phyloP scores from a whole-genome alignment of 2,329 filamentous ascomycete species.

The Epichloe amarillans region DNA sequence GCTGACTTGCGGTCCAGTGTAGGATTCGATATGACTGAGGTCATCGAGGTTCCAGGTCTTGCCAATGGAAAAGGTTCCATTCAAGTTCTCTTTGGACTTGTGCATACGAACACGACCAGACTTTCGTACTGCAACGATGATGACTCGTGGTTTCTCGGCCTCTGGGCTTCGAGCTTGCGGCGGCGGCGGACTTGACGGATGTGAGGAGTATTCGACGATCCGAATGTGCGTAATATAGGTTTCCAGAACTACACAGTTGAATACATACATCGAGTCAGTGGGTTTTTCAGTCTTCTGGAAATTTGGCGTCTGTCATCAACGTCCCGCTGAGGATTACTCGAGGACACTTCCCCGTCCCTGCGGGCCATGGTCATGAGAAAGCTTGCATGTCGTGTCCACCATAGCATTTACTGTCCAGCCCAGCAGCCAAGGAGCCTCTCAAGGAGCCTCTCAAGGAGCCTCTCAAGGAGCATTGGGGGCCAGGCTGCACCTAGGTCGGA shows the following conservation, averaged over 20 bases:
- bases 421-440: not conserved
- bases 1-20: conserved; percentile 45
- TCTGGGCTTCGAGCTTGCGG: conserved; percentile 56
- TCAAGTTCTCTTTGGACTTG: conserved; percentile 90
- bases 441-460: not conserved
- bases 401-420: not conserved
- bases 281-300: not conserved
- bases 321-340: not conserved
- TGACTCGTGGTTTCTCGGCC: conserved; percentile 77
- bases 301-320: not conserved
- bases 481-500: not conserved
- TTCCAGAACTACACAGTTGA: conserved; percentile 36
- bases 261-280: conserved; percentile 6
- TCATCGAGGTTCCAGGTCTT: conserved; percentile 98
- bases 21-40: conserved; percentile 71
- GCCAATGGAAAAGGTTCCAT: conserved; percentile 89
- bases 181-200: conserved; percentile 74
- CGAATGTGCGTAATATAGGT: conserved; percentile 97
- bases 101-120: conserved; percentile 90
- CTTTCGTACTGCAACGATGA: conserved; percentile 85
- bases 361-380: not conserved
- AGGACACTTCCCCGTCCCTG: too few relatives aligned
- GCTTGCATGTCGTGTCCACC: not conserved
- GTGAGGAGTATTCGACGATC: conserved; percentile 72
- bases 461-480: not conserved